Conservation (phyloP, 2,329 filamentous ascomycete genomes). For the Purpureocillium takamizusanense region DNA sequence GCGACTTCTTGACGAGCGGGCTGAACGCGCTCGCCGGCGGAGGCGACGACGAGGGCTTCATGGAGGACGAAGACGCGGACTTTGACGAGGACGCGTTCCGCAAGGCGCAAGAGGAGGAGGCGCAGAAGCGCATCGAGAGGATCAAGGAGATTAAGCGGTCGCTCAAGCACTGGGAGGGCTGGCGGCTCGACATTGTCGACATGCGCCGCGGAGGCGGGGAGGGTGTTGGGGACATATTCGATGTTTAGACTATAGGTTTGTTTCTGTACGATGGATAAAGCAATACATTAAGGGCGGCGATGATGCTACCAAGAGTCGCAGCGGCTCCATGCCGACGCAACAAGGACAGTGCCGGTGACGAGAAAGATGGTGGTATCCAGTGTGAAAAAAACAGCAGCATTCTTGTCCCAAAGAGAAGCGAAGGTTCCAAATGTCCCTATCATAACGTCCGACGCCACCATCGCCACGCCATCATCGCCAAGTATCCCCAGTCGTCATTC, state of each 20-base stretch:
- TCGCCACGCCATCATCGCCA: too few species aligned
- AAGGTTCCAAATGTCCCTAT: too few species aligned
- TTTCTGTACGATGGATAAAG: neutral
- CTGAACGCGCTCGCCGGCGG: slow-evolving; percentile 50
- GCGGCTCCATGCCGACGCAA: too few species aligned
- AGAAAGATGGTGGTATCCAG: too few species aligned
- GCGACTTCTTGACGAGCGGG: slow-evolving; percentile 50
- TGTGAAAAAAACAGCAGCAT: too few species aligned
- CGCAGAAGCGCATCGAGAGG: slow-evolving; percentile 48
- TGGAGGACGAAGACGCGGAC: slow-evolving; percentile 50
- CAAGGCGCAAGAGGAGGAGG: slow-evolving; percentile 53
- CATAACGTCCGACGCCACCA: too few species aligned
- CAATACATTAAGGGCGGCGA: slow-evolving; percentile 10
- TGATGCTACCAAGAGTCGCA: too few species aligned
- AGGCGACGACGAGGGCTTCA: slow-evolving; percentile 34
- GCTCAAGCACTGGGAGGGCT: slow-evolving; percentile 59
- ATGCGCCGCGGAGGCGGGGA: slow-evolving; percentile 46
- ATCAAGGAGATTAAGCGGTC: slow-evolving; percentile 56
- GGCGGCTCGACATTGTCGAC: slow-evolving; percentile 58
- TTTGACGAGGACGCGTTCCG: slow-evolving; percentile 61
- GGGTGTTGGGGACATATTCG: slow-evolving; percentile 55
- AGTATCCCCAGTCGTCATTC: too few species aligned
- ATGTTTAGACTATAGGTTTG: slow-evolving; percentile 32
- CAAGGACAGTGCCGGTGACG: too few species aligned
- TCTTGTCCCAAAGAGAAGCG: too few species aligned